Conservation (phyloP, 2,329 filamentous ascomycete genomes). For the Nannizziopsis barbatae region DNA sequence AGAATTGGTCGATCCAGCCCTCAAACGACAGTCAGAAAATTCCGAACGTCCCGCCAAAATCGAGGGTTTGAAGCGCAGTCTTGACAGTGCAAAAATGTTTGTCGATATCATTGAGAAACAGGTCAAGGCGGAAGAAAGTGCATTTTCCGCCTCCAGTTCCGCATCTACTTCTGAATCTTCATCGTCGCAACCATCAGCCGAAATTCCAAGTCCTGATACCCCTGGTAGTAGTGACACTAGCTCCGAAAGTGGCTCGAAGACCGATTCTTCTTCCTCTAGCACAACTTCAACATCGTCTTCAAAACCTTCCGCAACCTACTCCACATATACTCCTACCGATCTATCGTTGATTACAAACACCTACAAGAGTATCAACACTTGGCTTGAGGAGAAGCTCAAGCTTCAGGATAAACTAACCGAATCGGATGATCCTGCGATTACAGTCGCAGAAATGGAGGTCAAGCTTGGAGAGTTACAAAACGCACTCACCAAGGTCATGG, state of each 20-base stretch:
- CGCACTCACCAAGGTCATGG: slow-evolving; percentile 59
- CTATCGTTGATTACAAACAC: slow-evolving; percentile 53
- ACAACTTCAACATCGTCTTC: slow-evolving; percentile 37
- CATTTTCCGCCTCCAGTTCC: slow-evolving; percentile 44
- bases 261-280: slow-evolving; percentile 20
- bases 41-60: slow-evolving; percentile 59
- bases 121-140: slow-evolving; percentile 58
- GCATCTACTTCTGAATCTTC: slow-evolving; percentile 39
- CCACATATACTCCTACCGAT: slow-evolving; percentile 63
- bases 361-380: slow-evolving; percentile 53
- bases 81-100: slow-evolving; percentile 61
- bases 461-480: slow-evolving; percentile 61
- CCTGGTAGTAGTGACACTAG: slow-evolving; percentile 33
- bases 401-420: slow-evolving; percentile 59
- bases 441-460: slow-evolving; percentile 57
- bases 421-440: slow-evolving; percentile 64
- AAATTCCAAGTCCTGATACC: slow-evolving; percentile 23
- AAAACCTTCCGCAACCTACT: slow-evolving; percentile 44
- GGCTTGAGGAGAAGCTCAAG: slow-evolving; percentile 62
- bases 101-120: slow-evolving; percentile 58
- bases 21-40: slow-evolving; percentile 62
- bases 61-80: slow-evolving; percentile 53
- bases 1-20: slow-evolving; percentile 64
- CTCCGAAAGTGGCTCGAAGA: slow-evolving; percentile 34
- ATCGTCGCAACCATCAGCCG: slow-evolving; percentile 22